A percentile compares a stretch with the other conserved stretches of the same genome.
These are phyloP conservation scores for Cercospora sojina DNA, from an alignment of 2,329 filamentous ascomycete species.

Conservation along the genomic window DNA sequence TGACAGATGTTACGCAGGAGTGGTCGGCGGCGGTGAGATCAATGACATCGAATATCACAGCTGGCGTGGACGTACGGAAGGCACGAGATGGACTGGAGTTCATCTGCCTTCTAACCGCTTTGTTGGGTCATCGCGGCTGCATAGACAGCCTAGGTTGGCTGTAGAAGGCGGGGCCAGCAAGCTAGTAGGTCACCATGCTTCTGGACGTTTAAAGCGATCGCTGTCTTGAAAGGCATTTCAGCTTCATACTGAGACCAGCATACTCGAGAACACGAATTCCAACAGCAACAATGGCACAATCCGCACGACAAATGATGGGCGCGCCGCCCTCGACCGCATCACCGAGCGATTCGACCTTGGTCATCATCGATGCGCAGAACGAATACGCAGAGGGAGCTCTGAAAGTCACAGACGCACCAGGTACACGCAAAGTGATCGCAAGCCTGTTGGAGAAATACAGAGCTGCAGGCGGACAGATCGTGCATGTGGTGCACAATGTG, in stretches of 20 bases:
- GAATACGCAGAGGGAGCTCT: constrained; percentile 63
- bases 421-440: constrained; percentile 58
- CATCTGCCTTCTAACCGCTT: not conserved
- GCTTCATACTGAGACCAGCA: not conserved
- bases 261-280: not conserved
- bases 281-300: constrained; percentile 28
- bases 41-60: not conserved
- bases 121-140: constrained; percentile 1
- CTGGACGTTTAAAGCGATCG: not conserved
- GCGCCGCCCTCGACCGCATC: constrained; percentile 57
- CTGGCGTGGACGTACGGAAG: constrained; percentile 2
- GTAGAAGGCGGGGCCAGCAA: not conserved
- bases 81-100: not conserved
- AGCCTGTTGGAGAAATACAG: constrained; percentile 61
- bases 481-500: constrained; percentile 61
- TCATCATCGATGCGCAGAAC: constrained; percentile 71
- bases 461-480: constrained; percentile 53
- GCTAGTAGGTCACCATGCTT: not conserved
- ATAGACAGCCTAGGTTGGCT: not conserved
- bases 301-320: constrained; percentile 57
- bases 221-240: not conserved
- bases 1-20: not conserved
- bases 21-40: not conserved
- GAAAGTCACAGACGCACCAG: constrained; percentile 53
- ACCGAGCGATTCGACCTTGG: constrained; percentile 57